These are phyloP conservation scores for Podila verticillata DNA, from an alignment of 192 early-diverging fungal genomes.

Conservation along the genomic window DNA sequence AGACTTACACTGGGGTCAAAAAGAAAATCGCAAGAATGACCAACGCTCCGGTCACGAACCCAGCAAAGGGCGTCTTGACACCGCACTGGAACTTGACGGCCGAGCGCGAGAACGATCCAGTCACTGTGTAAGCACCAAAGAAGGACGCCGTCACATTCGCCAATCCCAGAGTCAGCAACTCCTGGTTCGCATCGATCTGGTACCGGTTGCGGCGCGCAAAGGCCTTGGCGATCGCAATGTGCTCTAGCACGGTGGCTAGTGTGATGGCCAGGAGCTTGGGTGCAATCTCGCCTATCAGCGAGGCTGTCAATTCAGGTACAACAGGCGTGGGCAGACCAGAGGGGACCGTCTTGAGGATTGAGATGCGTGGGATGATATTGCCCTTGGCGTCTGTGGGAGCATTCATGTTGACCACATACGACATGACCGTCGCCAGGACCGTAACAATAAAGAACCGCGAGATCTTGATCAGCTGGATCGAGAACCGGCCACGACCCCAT, in stretches of 20 bases:
- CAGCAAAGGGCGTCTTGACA: constrained; percentile 81
- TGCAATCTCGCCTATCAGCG: constrained; percentile 60
- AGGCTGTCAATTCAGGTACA: constrained; percentile 58
- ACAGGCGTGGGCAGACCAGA: constrained; percentile 73
- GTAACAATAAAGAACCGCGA: constrained; percentile 80
- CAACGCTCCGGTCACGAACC: constrained; percentile 78
- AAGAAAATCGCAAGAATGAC: constrained; percentile 86
- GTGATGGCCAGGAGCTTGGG: constrained; percentile 70
- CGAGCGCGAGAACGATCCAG: constrained; percentile 93
- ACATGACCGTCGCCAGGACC: constrained; percentile 77
- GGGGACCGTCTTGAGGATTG: constrained; percentile 77
- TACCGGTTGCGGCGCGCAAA: constrained; percentile 91
- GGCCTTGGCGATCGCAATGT: constrained; percentile 90
- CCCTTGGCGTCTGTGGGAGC: constrained; percentile 16
- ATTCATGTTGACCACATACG: constrained; percentile 69
- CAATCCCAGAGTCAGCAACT: constrained; percentile 87
- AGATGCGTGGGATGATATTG: constrained; percentile 59
- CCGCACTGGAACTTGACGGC: constrained; percentile 93
- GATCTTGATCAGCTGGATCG: constrained; percentile 74
- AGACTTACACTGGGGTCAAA: constrained; percentile 70
- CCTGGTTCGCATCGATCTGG: constrained; percentile 82
- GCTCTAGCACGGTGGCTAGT: constrained; percentile 87
- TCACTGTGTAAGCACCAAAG: constrained; percentile 87
- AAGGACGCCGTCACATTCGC: constrained; percentile 88
- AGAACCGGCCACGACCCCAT: constrained; percentile 47